Evolutionary conservation across 148 eudicot species (phyloP), one percentile per base, ranked within the genome.

Genomic region (Fagopyrum tataricum): DNA sequence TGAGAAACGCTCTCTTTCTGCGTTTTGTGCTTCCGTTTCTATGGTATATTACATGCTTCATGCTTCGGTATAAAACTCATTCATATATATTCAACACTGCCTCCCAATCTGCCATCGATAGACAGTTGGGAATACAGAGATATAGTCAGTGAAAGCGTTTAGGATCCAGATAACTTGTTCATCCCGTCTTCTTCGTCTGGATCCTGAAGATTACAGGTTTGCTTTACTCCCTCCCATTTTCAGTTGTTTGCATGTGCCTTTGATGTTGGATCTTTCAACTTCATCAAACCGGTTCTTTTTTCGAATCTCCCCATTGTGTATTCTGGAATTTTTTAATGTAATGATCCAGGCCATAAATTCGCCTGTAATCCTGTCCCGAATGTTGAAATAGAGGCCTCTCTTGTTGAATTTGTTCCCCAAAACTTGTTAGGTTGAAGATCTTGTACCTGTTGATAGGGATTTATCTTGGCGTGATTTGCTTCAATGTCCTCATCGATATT

Each of bases 201-300:
- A 64, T 64, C 69, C 69, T 64, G 69, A 64, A 64, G 69, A 64
- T 31, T 64, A 37, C 69, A 39, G 69, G 69, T 64, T 20, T 59
- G 66, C 37, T 31, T 31, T 31, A 31, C 37, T 31, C 37, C 37
- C 37, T 31, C 37, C 37, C 37, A 31, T 31, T 31, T 31, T 31
- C 37, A 31, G 37, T 31, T 31, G 37, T 31, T 31, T 31, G 2
- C 37, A 31, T 31, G 37, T 31, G 37, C 37, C 26, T 24, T 11
- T 24, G 20, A 20, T 37, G 18, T 39, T 39, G 69, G 43, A 26
- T 64, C 66, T 59, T 59, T 59, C 66, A 21, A 23, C 5, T 24
- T 59, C 66, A 15, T 23, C 26, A 21, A 24, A 23, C 8, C 26
- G 6, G 7, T 46, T 46, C 0, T 10, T 46, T 46, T 2, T 11